phyloP scores from a whole-genome alignment of 2,329 filamentous ascomycete species.

The Pseudogymnoascus sp. region DNA sequence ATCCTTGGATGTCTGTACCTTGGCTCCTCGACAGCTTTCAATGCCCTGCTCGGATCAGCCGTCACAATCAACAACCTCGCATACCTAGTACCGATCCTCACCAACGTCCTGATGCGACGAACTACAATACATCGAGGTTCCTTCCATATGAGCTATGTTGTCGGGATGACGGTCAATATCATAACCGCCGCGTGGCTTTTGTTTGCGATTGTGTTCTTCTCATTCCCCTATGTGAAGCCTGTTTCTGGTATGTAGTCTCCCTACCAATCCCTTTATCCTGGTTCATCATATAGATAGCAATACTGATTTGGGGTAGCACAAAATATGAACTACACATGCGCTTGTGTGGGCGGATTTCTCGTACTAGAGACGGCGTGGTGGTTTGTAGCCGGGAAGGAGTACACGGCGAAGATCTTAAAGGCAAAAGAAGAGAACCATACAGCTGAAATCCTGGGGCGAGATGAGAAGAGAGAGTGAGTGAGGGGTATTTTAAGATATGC shows the following conservation, averaged over 20 bases:
- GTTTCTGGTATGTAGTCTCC: conserved; percentile 21
- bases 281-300: neutral
- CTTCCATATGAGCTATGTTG: conserved; percentile 30
- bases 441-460: neutral
- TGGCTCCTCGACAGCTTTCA: conserved; percentile 37
- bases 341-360: conserved; percentile 35
- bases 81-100: conserved; percentile 38
- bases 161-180: conserved; percentile 31
- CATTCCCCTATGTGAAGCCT: conserved; percentile 35
- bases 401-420: conserved; percentile 32
- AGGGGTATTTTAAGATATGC: neutral
- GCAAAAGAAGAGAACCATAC: conserved; percentile 25
- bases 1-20: conserved; percentile 37
- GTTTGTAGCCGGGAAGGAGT: conserved; percentile 33
- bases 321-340: conserved; percentile 44
- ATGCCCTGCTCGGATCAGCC: conserved; percentile 32
- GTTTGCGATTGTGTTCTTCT: conserved; percentile 38
- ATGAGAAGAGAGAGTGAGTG: neutral
- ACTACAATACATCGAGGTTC: conserved; percentile 33
- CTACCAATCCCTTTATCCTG: neutral
- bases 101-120: conserved; percentile 34
- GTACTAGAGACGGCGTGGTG: conserved; percentile 34
- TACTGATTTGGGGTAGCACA: conserved; percentile 13
- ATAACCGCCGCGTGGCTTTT: conserved; percentile 32
- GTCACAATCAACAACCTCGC: conserved; percentile 39